A percentile compares a stretch with the other conserved stretches of the same genome.
Evolutionary conservation across 192 early-diverging fungal species (phyloP).

Genomic region (Thamnidium elegans): DNA sequence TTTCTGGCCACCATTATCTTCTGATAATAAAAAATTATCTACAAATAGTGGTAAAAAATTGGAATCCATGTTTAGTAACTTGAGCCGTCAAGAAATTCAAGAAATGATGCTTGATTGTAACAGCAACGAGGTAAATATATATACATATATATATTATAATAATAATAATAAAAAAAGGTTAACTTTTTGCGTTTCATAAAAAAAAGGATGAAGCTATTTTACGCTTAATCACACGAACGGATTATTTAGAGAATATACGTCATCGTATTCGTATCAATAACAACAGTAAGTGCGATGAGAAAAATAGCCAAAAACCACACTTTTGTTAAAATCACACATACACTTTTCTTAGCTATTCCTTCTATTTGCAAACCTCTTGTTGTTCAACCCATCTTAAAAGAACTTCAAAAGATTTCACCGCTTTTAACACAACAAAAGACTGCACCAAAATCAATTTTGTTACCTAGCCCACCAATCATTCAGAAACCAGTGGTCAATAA

Average conservation of each 20-base stretch:
- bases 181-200: neutral
- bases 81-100: slow-evolving; percentile 61
- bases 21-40: too few species aligned
- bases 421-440: too few species aligned
- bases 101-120: slow-evolving; percentile 73
- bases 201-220: slow-evolving; percentile 76
- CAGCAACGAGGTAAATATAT: slow-evolving; percentile 67
- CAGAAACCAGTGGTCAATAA: too few species aligned
- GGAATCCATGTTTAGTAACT: slow-evolving; percentile 12
- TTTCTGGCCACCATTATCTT: slow-evolving; percentile 3
- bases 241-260: slow-evolving; percentile 67
- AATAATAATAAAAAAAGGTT: too few species aligned
- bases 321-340: neutral
- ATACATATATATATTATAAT: too few species aligned
- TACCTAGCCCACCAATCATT: too few species aligned
- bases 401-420: too few species aligned
- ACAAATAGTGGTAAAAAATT: slow-evolving; percentile 9
- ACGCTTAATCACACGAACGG: slow-evolving; percentile 76
- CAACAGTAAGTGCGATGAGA: slow-evolving; percentile 35
- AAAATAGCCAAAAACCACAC: slow-evolving; percentile 20
- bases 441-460: too few species aligned
- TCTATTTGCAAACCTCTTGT: too few species aligned
- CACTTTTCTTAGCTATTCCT: too few species aligned
- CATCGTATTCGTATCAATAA: slow-evolving; percentile 60
- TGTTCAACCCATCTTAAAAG: neutral